Evolutionary conservation across 495 filamentous ascomycete species (phyloP), one percentile per base, ranked within the genome.

Genomic region (Aspergillus taichungensis): DNA sequence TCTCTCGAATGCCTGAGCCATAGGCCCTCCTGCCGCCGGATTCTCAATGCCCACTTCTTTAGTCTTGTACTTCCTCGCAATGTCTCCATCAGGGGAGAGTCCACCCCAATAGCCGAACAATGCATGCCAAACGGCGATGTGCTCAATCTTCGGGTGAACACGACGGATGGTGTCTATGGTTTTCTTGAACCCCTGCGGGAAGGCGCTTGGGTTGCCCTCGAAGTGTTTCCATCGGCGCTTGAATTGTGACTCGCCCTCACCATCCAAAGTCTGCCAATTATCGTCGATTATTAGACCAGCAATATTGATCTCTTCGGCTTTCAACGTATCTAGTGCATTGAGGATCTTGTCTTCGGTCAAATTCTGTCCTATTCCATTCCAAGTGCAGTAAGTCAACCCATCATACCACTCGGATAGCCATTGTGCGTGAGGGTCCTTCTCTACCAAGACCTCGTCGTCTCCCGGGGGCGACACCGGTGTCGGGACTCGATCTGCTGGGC

Each of bases 61-160:
- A 5, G 84, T 94, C 56, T 87, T 84, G 67, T 95, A 97, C 1
- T 72, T 76, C 40, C 80, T 69, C 2, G 84, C 83, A 29, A 98
- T 75, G 34, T 78, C 74, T 1, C 90, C 82, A 11, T 74, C 57
- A 0, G 83, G 79, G 1, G 84, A 75, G 8, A 97, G 79, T 3
- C 87, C 92, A 45, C 87, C 92, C 92, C 92, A 98, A 61, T 97
- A 97, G 7, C 92, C 90, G 11, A 94, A 61, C n/a, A 96, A 69
- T 3, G 92, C 85, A 68, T 98, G 92, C 92, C 92, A 98, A 8
- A 98, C 90, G 11, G 85, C 87, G 30, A 98, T 75, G 54, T 95
- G 83, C 50, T 83, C 71, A 37, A 98, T 85, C 46, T 79, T 80
- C 11, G 79, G 79, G 56, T 88, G 79, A 36, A 73, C 73, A 28